Base-by-base conservation (phyloP, 306 rosid genomes). In the Prunus fruticosa region DNA sequence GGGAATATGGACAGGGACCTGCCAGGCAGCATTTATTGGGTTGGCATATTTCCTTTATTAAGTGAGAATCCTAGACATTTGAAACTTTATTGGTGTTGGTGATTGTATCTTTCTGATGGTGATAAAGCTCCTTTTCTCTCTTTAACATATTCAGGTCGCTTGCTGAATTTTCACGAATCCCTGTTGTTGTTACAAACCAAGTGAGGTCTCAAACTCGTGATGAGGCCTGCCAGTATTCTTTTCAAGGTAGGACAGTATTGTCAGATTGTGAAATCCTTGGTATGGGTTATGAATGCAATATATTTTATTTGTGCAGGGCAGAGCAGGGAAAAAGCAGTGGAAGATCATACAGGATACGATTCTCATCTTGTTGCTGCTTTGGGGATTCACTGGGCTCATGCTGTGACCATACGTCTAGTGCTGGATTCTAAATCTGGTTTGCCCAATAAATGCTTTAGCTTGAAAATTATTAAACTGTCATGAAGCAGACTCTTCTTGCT, bases 341-440 rank as follows among this genome's bases (percentile, higher is more conserved):
- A 82, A 43, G 45, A 68, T 78, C 78, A 69, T 52, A 69, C 82
- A 72, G 77, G 87, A 75, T 84, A 85, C 73, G 97, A 89, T 67
- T 91, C 93, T 87, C 93, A 87, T 83, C 94, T 94, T 77, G 96
- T 94, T 84, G 94, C 97, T 81, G 98, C 97, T 71, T 83, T 94
- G 94, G 98, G 98, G 27, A 83, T 90, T 85, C 85, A 92, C 57
- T 94, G 98, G 97, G 96, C 98, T 84, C 98, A 91, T 88, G 87
- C 98, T 43, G 96, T 89, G 78, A 91, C 98, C 84, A 86, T 94
- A 72, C 97, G 96, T 63, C 91, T 94, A 67, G 93, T 94, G 77
- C 96, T 94, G 80, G 97, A 92, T 80, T 78, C 96, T 78, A 86
- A 81, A 84, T 88, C 92, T 81, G 98, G 98, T 94, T 71, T 22